phyloP scores from a whole-genome alignment of 768 basidiomycete genomes.

The Ephemerocybe angulata region DNA sequence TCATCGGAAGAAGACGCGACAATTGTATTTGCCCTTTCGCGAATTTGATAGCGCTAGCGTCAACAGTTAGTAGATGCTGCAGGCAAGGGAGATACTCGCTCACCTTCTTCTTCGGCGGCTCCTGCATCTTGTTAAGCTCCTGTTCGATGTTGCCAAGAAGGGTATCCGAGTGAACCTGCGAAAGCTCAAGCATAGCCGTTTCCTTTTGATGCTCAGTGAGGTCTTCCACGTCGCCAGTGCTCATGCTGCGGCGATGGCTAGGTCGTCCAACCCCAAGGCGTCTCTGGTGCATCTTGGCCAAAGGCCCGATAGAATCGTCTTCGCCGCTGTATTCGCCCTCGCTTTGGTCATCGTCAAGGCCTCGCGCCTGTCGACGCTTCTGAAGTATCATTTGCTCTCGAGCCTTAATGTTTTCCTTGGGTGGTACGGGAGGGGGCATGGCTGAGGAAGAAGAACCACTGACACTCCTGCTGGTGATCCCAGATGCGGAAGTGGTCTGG shows the following conservation, averaged over 20 bases:
- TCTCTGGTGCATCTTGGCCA: slow-evolving; percentile 22
- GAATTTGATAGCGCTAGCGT: slow-evolving; percentile 72
- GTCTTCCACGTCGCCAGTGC: slow-evolving; percentile 68
- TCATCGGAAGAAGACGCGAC: slow-evolving; percentile 81
- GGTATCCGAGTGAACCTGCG: slow-evolving; percentile 43
- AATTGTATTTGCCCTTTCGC: slow-evolving; percentile 71
- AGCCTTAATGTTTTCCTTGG: slow-evolving; percentile 62
- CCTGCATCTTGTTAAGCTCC: slow-evolving; percentile 64
- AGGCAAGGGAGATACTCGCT: slow-evolving; percentile 31
- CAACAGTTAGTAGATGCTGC: slow-evolving; percentile 7
- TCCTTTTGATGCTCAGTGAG: slow-evolving; percentile 32
- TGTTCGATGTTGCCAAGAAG: slow-evolving; percentile 70
- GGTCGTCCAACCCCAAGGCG: slow-evolving; percentile 45
- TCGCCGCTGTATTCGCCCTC: slow-evolving; percentile 19
- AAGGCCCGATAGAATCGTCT: slow-evolving; percentile 9
- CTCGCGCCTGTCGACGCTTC: slow-evolving; percentile 61
- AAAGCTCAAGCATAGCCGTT: slow-evolving; percentile 38
- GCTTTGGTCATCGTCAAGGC: slow-evolving; percentile 46
- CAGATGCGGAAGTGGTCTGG: slow-evolving; percentile 31
- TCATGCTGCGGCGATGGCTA: slow-evolving; percentile 67
- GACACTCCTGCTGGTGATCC: slow-evolving; percentile 36
- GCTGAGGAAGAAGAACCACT: slow-evolving; percentile 41
- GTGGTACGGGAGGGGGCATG: slow-evolving; percentile 46
- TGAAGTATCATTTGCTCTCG: slow-evolving; percentile 70
- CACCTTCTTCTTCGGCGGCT: slow-evolving; percentile 34